Base-by-base conservation (phyloP, 108 stramenopile genomes). In the Cyclotella baltica region DNA sequence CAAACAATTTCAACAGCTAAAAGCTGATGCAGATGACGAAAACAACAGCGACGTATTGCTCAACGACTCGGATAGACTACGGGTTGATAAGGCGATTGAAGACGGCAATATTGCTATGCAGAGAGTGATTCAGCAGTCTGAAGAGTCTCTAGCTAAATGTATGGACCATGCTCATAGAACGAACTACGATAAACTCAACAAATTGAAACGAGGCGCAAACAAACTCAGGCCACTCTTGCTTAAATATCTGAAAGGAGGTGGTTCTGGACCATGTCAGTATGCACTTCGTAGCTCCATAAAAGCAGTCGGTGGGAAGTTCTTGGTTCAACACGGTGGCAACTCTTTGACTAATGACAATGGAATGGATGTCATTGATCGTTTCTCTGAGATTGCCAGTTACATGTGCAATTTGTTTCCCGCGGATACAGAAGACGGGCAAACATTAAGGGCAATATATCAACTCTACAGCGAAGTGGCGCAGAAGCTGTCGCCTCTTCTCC, bases 271-370 rank as follows among this genome's bases (percentile, higher is more conserved):
- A 43, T 43, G 40, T 13, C 40, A 43, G 13, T 13, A 43, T 43
- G 40, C 40, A 43, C 40, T 43, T 13, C 40, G 40, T 43, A 43
- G 40, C 13, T 8, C 40, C 40, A 43, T 43, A 8, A 43, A 13
- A 35, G 29, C 13, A 0, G 33, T 13, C 0, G 62, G 62, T 37
- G 62, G 28, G 0, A 62, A 62, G 16, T 62, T 62, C n/a, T 35
- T 62, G 33, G 13, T 19, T 18, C 62, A 62, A 13, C 62, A 62
- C 2, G 62, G 62, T 16, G 62, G 62, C 33, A 34, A 31, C 16
- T 31, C 33, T 2, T 62, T 62, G 62, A 62, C 62, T 15, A 62
- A 31, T 0, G 34, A 62, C 33, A 62, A 62, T 62, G 62, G 62
- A 20, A 62, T 62, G 62, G 62, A 62, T 35, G 62, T 62, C 22